These are phyloP conservation scores for Eutypella sp. DNA, from an alignment of 2,329 filamentous ascomycete species.

Conservation along the genomic window DNA sequence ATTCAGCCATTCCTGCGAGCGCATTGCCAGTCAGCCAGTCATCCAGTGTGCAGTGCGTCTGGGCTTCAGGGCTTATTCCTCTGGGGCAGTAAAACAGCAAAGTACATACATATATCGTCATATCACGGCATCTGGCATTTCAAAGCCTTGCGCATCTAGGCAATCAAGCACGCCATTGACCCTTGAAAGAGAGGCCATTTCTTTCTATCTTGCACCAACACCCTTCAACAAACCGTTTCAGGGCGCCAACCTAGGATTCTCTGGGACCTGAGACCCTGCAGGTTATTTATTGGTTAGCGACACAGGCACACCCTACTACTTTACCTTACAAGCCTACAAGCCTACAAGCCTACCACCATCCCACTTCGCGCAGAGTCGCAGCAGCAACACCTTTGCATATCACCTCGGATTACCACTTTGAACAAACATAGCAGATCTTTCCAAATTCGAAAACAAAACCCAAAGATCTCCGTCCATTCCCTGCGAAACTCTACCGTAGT, in stretches of 20 bases:
- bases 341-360: no score
- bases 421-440: background rate
- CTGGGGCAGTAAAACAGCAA: background rate
- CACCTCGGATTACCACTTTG: background rate
- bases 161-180: slow-evolving; percentile 18
- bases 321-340: no score
- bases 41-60: no score
- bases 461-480: background rate
- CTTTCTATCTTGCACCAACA: no score
- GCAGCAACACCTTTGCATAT: no score
- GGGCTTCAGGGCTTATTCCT: background rate
- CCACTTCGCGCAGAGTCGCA: no score
- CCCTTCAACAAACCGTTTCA: slow-evolving; percentile 7
- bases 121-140: slow-evolving; percentile 21
- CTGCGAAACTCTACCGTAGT: background rate
- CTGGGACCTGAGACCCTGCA: background rate
- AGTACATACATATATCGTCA: slow-evolving; percentile 20
- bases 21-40: no score
- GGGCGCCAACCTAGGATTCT: background rate
- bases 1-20: no score
- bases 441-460: background rate
- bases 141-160: slow-evolving; percentile 3
- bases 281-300: background rate
- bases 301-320: no score
- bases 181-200: slow-evolving; percentile 1